phyloP scores from a whole-genome alignment of 2,329 filamentous ascomycete genomes.

The Monilinia laxa region DNA sequence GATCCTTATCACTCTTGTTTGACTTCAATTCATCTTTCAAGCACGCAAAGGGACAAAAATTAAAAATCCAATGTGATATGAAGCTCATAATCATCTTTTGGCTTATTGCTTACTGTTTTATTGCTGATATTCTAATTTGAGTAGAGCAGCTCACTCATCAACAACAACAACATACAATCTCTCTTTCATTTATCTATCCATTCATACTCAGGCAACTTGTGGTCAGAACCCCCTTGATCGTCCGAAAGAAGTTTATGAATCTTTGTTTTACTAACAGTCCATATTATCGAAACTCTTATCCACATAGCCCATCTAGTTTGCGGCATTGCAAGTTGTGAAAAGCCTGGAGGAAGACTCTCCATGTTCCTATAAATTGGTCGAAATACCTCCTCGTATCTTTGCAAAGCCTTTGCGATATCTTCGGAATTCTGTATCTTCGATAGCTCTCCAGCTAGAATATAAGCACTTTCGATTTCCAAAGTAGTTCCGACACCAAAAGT shows the following conservation, averaged over 20 bases:
- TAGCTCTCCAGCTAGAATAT: conserved; percentile 49
- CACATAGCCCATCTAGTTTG: conserved; percentile 48
- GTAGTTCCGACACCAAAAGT: conserved; percentile 47
- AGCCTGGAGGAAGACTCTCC: conserved; percentile 38
- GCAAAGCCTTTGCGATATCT: conserved; percentile 41
- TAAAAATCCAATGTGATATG: too few species aligned
- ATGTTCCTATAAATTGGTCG: conserved; percentile 34
- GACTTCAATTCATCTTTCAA: too few species aligned
- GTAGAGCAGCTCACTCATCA: too few species aligned
- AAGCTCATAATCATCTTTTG: too few species aligned
- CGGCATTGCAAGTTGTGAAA: conserved; percentile 45
- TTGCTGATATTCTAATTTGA: too few species aligned
- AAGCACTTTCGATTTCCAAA: conserved; percentile 45
- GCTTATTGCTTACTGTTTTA: too few species aligned
- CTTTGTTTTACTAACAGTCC: conserved; percentile 40
- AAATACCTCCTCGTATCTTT: conserved; percentile 43
- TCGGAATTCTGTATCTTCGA: conserved; percentile 30
- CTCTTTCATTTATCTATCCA: conserved; percentile 1
- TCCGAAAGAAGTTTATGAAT: conserved; percentile 39
- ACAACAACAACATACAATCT: too few species aligned
- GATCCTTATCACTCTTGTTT: too few species aligned
- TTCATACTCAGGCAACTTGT: conserved; percentile 44
- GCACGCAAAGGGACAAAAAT: too few species aligned
- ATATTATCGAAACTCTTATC: conserved; percentile 47
- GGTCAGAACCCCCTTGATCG: conserved; percentile 39